phyloP scores from a whole-genome alignment of 2,329 filamentous ascomycete species.

The Lachnellula willkommii region DNA sequence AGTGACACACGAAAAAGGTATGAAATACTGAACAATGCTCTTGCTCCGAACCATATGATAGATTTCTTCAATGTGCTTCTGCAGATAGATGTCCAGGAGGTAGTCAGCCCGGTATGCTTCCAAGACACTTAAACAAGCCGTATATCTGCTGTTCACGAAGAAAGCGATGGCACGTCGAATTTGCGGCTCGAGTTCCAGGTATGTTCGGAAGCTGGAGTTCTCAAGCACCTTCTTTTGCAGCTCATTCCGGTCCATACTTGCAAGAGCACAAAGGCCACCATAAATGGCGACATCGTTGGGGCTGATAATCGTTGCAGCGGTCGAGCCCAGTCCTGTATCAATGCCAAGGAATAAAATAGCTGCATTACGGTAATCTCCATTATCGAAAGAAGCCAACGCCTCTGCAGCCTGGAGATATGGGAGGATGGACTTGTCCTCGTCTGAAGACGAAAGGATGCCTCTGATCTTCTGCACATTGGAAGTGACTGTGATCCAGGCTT shows the following conservation, averaged over 20 bases:
- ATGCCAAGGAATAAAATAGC: conserved; percentile 56
- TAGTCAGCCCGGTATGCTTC: conserved; percentile 80
- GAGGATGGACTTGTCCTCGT: conserved; percentile 43
- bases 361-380: conserved; percentile 57
- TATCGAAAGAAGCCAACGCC: conserved; percentile 56
- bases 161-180: conserved; percentile 84
- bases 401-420: conserved; percentile 52
- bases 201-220: conserved; percentile 73
- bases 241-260: conserved; percentile 76
- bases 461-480: conserved; percentile 63
- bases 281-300: conserved; percentile 90
- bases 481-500: conserved; percentile 68
- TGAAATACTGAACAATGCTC: conserved; percentile 88
- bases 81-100: conserved; percentile 81
- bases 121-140: conserved; percentile 74
- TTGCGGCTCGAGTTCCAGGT: conserved; percentile 88
- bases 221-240: conserved; percentile 74
- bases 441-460: conserved; percentile 36
- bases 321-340: conserved; percentile 41
- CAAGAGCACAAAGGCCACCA: conserved; percentile 82
- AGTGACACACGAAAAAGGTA: conserved; percentile 83
- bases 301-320: conserved; percentile 67
- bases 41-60: conserved; percentile 77
- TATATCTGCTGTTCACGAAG: conserved; percentile 88
- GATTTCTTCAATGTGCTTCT: conserved; percentile 63